phyloP scores from a whole-genome alignment of 2,329 filamentous ascomycete species.

The Diplodia mutila region DNA sequence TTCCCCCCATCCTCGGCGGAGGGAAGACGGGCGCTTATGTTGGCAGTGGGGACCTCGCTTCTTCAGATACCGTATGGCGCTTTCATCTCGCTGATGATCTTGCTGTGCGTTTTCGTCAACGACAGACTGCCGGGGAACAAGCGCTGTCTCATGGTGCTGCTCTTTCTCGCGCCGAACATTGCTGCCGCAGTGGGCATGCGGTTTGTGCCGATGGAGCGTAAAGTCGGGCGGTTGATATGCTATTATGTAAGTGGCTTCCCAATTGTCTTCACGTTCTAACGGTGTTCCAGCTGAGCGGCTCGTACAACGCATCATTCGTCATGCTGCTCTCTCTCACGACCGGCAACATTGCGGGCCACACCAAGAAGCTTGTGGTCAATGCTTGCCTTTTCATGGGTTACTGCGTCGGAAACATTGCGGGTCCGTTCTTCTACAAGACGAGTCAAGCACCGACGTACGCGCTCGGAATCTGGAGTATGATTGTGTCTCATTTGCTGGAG shows the following conservation, averaged over 20 bases:
- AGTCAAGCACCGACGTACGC: conserved; percentile 41
- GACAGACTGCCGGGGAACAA: background rate
- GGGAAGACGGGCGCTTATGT: background rate
- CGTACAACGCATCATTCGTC: conserved; percentile 38
- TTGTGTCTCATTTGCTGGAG: conserved; percentile 30
- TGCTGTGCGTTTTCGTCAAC: conserved; percentile 26
- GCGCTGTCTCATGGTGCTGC: background rate
- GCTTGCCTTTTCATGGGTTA: conserved; percentile 54
- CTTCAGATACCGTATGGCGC: conserved; percentile 35
- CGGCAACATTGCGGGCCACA: conserved; percentile 44
- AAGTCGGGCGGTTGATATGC: background rate
- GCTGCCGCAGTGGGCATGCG: background rate
- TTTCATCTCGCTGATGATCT: conserved; percentile 31
- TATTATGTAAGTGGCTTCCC: background rate
- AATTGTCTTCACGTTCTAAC: background rate
- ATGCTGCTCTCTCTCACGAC: conserved; percentile 31
- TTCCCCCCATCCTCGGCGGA: no score
- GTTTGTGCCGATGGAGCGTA: background rate
- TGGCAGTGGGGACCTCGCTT: conserved; percentile 33
- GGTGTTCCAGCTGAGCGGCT: conserved; percentile 12
- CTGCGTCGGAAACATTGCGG: conserved; percentile 47
- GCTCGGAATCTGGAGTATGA: conserved; percentile 36
- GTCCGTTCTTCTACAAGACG: conserved; percentile 46
- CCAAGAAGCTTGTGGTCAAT: conserved; percentile 50
- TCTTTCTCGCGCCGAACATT: background rate